Evolutionary conservation across 1,139 yeast species (phyloP).

Genomic region (Lodderomyces margitis): DNA sequence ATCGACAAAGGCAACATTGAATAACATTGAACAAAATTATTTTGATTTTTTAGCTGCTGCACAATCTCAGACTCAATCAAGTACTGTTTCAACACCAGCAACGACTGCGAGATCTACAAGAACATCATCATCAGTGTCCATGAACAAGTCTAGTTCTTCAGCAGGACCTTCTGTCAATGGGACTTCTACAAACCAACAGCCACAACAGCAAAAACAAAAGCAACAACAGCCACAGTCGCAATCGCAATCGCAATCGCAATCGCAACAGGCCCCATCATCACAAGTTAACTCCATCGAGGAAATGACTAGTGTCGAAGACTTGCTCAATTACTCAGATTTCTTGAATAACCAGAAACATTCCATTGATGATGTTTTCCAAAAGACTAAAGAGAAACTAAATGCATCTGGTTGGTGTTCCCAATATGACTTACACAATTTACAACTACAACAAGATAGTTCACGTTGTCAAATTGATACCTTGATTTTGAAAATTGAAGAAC

Average conservation of each 20-base stretch:
- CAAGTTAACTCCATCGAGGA: slow-evolving; percentile 23
- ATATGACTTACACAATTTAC: slow-evolving; percentile 43
- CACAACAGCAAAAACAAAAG: slow-evolving; percentile 4
- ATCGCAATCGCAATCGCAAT: no score
- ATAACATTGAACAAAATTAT: slow-evolving; percentile 37
- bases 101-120: neutral
- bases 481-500: slow-evolving; percentile 31
- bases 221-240: no score
- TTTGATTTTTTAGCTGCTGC: slow-evolving; percentile 23
- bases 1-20: slow-evolving; percentile 28
- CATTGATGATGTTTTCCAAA: slow-evolving; percentile 35
- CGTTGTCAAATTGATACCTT: slow-evolving; percentile 34
- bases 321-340: slow-evolving; percentile 31
- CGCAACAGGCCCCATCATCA: neutral
- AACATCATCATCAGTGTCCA: neutral
- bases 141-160: neutral
- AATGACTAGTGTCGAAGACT: slow-evolving; percentile 28
- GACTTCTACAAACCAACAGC: neutral
- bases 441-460: slow-evolving; percentile 34
- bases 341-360: slow-evolving; percentile 30
- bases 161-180: neutral
- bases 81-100: neutral
- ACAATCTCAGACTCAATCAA: neutral
- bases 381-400: slow-evolving; percentile 33
- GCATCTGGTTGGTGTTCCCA: slow-evolving; percentile 48